Evolutionary conservation across 1,284 basidiomycete genomes (phyloP).

Genomic region (Neolentinus lepideus): DNA sequence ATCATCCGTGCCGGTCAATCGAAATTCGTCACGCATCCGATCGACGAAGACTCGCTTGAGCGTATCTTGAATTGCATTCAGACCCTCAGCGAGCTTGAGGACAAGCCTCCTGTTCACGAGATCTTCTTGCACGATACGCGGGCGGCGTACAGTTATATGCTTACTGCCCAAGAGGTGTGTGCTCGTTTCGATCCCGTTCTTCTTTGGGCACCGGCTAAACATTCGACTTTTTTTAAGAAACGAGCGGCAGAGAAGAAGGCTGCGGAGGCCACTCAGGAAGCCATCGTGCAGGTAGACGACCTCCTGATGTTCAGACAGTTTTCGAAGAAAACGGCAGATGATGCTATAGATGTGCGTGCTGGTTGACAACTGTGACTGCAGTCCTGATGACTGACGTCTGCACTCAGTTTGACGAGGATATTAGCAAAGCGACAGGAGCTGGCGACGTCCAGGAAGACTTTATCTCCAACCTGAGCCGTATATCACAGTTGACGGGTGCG

Average conservation of each 20-base stretch:
- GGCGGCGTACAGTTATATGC: slow-evolving; percentile 91
- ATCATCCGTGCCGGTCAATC: slow-evolving; percentile 96
- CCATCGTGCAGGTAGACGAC: slow-evolving; percentile 88
- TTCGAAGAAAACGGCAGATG: slow-evolving; percentile 81
- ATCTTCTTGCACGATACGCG: slow-evolving; percentile 94
- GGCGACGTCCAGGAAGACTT: slow-evolving; percentile 89
- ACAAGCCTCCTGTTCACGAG: slow-evolving; percentile 59
- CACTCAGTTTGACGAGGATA: slow-evolving; percentile 79
- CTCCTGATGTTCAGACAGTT: slow-evolving; percentile 91
- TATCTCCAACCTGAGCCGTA: slow-evolving; percentile 91
- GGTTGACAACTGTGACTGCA: not conserved
- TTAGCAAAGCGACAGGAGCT: slow-evolving; percentile 86
- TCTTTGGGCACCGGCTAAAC: not conserved
- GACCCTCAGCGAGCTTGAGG: slow-evolving; percentile 76
- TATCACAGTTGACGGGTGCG: slow-evolving; percentile 89
- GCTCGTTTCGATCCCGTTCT: slow-evolving; percentile 9
- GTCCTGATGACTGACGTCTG: slow-evolving; percentile 6
- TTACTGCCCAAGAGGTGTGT: slow-evolving; percentile 81
- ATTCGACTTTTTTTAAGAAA: slow-evolving; percentile 37
- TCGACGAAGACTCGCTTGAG: slow-evolving; percentile 97
- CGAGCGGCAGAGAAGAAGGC: slow-evolving; percentile 88
- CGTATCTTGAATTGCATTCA: slow-evolving; percentile 97
- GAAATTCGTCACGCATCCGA: slow-evolving; percentile 88
- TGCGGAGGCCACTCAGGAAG: slow-evolving; percentile 69
- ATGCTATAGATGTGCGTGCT: slow-evolving; percentile 72